Evolutionary conservation across 257 asterid genomes (phyloP).

Genomic region (Plantago elongata): DNA sequence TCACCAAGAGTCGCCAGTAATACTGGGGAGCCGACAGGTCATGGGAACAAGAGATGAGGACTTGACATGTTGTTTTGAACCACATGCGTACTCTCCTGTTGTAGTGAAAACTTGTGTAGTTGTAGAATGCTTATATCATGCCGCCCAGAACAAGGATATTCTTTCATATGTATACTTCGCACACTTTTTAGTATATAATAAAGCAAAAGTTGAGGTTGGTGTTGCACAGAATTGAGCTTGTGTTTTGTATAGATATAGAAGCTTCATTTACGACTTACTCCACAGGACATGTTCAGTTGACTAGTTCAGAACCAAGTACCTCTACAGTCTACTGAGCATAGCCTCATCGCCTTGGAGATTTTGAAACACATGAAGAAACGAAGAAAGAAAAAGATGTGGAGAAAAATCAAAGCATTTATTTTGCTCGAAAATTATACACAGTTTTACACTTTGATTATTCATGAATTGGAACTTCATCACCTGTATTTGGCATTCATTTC

Average conservation of each 20-base stretch:
- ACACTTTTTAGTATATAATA: constrained; percentile 14
- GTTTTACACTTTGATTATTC: too few relatives aligned
- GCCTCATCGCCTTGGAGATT: too few relatives aligned
- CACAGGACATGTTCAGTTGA: neutral
- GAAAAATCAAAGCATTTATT: neutral
- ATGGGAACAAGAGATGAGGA: constrained; percentile 29
- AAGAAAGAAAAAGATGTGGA: too few relatives aligned
- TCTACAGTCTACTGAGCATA: too few relatives aligned
- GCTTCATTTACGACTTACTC: too few relatives aligned
- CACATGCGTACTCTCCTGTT: neutral
- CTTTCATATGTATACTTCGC: neutral
- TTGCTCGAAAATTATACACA: too few relatives aligned
- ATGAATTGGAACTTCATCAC: too few relatives aligned
- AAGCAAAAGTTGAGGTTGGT: neutral
- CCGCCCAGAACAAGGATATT: neutral
- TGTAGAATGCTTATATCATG: neutral
- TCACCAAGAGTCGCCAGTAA: constrained; percentile 27
- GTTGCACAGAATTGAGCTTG: neutral
- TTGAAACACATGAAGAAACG: neutral
- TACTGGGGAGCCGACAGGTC: constrained; percentile 28
- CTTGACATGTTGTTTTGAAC: neutral
- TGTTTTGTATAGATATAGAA: too few relatives aligned
- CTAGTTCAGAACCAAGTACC: too few relatives aligned
- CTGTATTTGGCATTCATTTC: too few relatives aligned
- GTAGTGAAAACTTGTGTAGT: constrained; percentile 1